These are phyloP conservation scores for Posidonia australis DNA, from an alignment of 106 monocot species.

Conservation along the genomic window DNA sequence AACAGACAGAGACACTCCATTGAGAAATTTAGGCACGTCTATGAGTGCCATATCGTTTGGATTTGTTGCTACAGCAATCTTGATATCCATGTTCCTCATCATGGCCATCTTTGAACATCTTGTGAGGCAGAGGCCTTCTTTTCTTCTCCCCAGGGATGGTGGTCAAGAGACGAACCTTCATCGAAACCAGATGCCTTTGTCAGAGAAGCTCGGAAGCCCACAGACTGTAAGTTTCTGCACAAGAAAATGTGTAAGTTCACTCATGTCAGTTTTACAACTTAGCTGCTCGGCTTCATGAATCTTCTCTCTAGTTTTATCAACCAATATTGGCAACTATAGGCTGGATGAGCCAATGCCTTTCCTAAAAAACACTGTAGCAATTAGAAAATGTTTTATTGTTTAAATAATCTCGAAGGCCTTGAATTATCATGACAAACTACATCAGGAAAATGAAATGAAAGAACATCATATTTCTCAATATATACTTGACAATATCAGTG, in stretches of 20 bases:
- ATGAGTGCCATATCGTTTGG: constrained; percentile 85
- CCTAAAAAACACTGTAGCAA: too few species aligned
- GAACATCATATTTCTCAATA: too few species aligned
- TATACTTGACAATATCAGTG: too few species aligned
- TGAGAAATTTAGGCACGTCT: constrained; percentile 50
- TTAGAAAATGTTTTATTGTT: too few species aligned
- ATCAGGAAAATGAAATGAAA: too few species aligned
- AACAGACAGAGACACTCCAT: constrained; percentile 25
- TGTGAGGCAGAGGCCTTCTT: constrained; percentile 34
- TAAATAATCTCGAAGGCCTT: too few species aligned
- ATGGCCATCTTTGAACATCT: constrained; percentile 90
- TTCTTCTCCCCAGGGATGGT: constrained; percentile 2
- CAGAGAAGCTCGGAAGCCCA: constrained; percentile 28
- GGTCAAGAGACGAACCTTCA: constrained; percentile 6
- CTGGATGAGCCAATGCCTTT: too few species aligned
- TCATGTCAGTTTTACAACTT: neutral
- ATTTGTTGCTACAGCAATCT: constrained; percentile 77
- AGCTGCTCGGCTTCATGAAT: neutral
- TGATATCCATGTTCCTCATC: constrained; percentile 83
- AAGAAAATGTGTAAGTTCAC: neutral
- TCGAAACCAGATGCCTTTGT: constrained; percentile 13
- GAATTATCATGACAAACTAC: too few species aligned
- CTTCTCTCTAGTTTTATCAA: too few species aligned
- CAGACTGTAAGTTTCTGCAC: constrained; percentile 27
- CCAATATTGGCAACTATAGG: too few species aligned